Evolutionary conservation across 495 filamentous ascomycete genomes (phyloP).

Genomic region (Penicillium crystallinum): DNA sequence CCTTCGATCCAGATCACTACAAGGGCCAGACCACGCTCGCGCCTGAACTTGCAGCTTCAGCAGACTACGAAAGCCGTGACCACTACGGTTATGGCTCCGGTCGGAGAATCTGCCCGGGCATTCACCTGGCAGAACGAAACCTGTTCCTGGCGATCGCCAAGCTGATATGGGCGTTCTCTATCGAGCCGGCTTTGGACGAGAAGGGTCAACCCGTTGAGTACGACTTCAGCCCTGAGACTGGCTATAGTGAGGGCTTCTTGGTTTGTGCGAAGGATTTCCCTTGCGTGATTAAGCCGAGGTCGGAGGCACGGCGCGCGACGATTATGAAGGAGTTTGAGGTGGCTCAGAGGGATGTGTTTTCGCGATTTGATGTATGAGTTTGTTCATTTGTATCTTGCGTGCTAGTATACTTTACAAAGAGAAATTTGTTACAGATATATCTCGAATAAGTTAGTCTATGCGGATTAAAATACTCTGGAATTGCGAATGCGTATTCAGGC

Average conservation of each 20-base stretch:
- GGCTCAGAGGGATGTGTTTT: not conserved
- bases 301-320: not conserved
- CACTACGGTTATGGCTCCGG: conserved; percentile 36
- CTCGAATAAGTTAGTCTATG: too few relatives aligned
- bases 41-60: not conserved
- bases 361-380: not conserved
- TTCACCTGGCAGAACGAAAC: conserved; percentile 53
- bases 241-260: not conserved
- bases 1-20: conserved; percentile 25
- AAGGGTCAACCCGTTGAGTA: not conserved
- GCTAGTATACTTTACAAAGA: too few relatives aligned
- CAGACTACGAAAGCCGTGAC: conserved; percentile 15
- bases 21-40: not conserved
- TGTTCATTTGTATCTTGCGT: too few relatives aligned
- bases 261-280: not conserved
- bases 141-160: conserved; percentile 50
- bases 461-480: too few relatives aligned
- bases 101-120: conserved; percentile 53
- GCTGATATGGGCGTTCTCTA: not conserved
- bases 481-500: too few relatives aligned
- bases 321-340: not conserved
- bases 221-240: not conserved
- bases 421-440: too few relatives aligned
- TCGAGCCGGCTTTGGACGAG: not conserved
- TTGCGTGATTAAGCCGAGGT: not conserved